Base-by-base conservation (phyloP, 441 rosid species). In the Pelargonium australe region DNA sequence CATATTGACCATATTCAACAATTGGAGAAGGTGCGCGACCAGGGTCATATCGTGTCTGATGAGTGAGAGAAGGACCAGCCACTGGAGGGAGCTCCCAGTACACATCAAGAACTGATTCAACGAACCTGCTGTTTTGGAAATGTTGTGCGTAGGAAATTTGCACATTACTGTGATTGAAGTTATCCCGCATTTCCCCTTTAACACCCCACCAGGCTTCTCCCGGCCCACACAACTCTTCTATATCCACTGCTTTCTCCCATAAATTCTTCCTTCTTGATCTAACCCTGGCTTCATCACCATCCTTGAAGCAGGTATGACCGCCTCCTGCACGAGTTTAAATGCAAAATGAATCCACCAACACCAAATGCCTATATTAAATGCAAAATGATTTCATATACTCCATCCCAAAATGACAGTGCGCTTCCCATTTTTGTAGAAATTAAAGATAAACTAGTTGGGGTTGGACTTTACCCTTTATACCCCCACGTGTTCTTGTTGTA, bases 121-220 rank as follows among this genome's bases (percentile, higher is more conserved):
- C 78, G 61, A 71, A 92, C 68, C 87, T 70, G 74, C 95, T 89
- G 83, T 90, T 95, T 65, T 84, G 87, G 71, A 90, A 90, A 76
- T 95, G 98, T 65, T 90, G 90, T 0, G 58, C 74, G 40, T 85
- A 80, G 5, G 99, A 83, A 79, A 95, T 82, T 7, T 57, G 81
- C 20, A 82, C 76, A 64, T 87, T 90, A 12, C 82, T 87, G 77
- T 95, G 98, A 81, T 86, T 95, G 66, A 95, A 95, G 57, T 92
- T 78, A 69, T 89, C 99, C 13, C 91, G 83, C 93, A 90, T 84
- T 74, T 85, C 82, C 61, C 95, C 98, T 80, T 82, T 78, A 60
- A 95, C 98, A 40, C 97, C 98, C 99, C 99, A 95, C 99, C 99
- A 92, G 37, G 87, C 85, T 78, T 95, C 97, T 2, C 82, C 80